Base-by-base conservation (phyloP, 148 eudicot genomes). In the Amaranthus palmeri region DNA sequence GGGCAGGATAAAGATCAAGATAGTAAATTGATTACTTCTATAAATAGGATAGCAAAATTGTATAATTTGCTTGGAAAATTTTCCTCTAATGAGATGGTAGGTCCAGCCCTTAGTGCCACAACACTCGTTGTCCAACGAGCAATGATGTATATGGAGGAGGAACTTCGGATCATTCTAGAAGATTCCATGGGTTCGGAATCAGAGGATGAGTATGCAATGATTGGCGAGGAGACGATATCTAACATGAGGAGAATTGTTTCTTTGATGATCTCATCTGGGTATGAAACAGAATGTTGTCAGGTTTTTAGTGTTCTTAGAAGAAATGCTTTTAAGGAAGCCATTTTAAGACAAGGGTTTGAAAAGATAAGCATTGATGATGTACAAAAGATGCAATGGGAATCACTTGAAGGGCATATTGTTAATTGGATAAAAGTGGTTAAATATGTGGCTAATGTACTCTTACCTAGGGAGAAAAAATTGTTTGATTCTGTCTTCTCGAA, bases 381-480 rank as follows among this genome's bases (percentile, higher is more conserved):
- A 1, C 83, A 81, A 12, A 78, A 78, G 69, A 81, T 83, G 86
- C 75, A 74, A 10, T 84, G 86, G 86, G 86, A 81, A 72, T 0
- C 73, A 4, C 69, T 84, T 5, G 86, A 84, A 53, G 71, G 78
- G 10, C 78, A 73, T 3, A 76, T 84, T 43, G 52, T 65, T 7
- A 72, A 59, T 6, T 84, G 86, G 86, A 73, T 78, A 54, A 81
- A 69, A 54, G 62, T 80, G 4, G 76, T 83, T 14, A 80, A 80
- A 45, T 76, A 83, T 25, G 74, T 77, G 2, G 78, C 85, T 0
- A 61, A 50, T 49, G 73, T 76, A 15, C 78, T 80, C 43, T 74
- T 79, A 11, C 85, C 85, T 0, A 75, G 79, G 7, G 83, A 83
- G 68, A 76, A 67, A 63, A 46, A 53, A 6, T 76, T 82, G 0